These are phyloP conservation scores for Pestalotiopsis sp. DNA, from an alignment of 2,329 filamentous ascomycete genomes.

Conservation along the genomic window DNA sequence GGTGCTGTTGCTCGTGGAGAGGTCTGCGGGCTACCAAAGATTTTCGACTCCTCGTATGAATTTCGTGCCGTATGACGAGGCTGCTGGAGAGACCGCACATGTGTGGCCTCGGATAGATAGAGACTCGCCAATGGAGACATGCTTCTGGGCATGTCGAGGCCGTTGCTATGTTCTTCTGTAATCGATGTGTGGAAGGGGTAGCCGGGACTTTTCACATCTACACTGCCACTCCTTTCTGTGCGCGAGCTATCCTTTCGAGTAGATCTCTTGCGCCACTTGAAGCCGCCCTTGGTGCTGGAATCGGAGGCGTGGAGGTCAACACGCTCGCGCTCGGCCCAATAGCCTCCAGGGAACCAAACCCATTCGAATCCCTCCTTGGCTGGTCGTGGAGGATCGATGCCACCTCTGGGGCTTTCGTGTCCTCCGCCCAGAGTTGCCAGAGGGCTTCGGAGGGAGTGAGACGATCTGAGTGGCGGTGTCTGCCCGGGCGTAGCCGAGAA, in stretches of 20 bases:
- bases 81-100: conserved; percentile 49
- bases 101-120: conserved; percentile 49
- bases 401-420: conserved; percentile 20
- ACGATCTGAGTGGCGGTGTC: neutral
- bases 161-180: conserved; percentile 13
- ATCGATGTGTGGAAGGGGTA: conserved; percentile 16
- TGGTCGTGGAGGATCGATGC: conserved; percentile 57
- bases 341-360: conserved; percentile 66
- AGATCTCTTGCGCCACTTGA: conserved; percentile 44
- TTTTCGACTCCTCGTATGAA: neutral
- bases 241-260: conserved; percentile 27
- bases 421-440: conserved; percentile 12
- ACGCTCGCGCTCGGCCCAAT: conserved; percentile 63
- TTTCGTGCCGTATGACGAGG: conserved; percentile 23
- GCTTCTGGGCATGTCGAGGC: neutral
- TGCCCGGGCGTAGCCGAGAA: neutral
- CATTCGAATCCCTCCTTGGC: conserved; percentile 58
- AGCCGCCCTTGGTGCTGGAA: conserved; percentile 34
- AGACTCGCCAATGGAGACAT: conserved; percentile 28
- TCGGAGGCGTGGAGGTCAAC: conserved; percentile 29
- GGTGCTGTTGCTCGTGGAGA: neutral
- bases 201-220: neutral
- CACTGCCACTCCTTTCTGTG: conserved; percentile 15
- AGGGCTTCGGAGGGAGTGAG: conserved; percentile 18
- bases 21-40: neutral